Percentiles rank a stretch among this genome's conserved stretches.
Evolutionary conservation across 1,284 basidiomycete species (phyloP).

Genomic region (Pyrrhoderma lamaoense): DNA sequence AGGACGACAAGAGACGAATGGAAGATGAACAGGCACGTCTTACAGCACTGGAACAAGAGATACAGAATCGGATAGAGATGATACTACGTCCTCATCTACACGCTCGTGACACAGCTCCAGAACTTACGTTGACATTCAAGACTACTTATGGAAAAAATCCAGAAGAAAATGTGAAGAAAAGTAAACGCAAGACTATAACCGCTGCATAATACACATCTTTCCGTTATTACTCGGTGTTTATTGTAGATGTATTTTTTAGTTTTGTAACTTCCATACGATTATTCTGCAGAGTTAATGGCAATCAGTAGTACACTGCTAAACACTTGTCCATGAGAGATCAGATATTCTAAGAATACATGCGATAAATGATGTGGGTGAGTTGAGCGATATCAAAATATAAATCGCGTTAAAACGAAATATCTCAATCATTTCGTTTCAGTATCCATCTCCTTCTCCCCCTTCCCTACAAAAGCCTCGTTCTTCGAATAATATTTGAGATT

Average conservation of each 20-base stretch:
- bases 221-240: background rate
- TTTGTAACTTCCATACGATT: background rate
- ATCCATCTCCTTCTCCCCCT: conserved; percentile 87
- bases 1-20: conserved; percentile 62
- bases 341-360: background rate
- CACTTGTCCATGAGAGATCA: background rate
- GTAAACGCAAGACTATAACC: conserved; percentile 49
- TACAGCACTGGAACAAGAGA: conserved; percentile 63
- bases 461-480: conserved; percentile 81
- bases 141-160: conserved; percentile 40
- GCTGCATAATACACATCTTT: background rate
- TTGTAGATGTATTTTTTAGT: conserved; percentile 1
- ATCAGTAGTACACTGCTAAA: background rate
- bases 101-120: conserved; percentile 21
- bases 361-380: background rate
- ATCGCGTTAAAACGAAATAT: background rate
- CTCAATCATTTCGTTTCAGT: conserved; percentile 28
- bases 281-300: background rate
- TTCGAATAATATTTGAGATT: conserved; percentile 70
- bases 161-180: conserved; percentile 44
- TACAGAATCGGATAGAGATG: conserved; percentile 66
- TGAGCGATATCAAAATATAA: conserved; percentile 1
- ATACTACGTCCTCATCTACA: conserved; percentile 46
- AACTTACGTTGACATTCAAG: conserved; percentile 28
- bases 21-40: conserved; percentile 54